Percentiles rank a stretch among this genome's conserved stretches.
These are phyloP conservation scores for Pistacia atlantica DNA, from an alignment of 345 rosid species.

Conservation along the genomic window DNA sequence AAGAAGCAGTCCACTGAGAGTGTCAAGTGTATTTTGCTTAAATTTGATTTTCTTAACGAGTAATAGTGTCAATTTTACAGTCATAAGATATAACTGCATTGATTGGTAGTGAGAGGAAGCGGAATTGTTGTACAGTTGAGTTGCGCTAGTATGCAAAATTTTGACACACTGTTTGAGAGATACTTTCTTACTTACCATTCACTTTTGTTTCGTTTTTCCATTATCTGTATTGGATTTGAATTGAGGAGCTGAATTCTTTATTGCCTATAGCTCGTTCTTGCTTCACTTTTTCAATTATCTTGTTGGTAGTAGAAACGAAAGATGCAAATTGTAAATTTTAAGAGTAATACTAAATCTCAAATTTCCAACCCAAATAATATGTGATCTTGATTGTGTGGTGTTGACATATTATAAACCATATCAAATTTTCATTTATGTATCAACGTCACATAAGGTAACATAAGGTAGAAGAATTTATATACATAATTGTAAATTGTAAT, in stretches of 20 bases:
- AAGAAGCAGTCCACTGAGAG: constrained; percentile 34
- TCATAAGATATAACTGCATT: neutral
- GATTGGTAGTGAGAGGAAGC: neutral
- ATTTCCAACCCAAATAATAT: too few relatives aligned
- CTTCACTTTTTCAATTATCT: neutral
- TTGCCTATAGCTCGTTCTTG: neutral
- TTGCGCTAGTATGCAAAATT: neutral
- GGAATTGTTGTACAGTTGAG: constrained; percentile 3
- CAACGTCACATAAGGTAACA: too few relatives aligned
- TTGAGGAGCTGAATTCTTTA: neutral
- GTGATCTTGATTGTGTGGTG: too few relatives aligned
- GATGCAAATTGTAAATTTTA: too few relatives aligned
- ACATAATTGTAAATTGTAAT: too few relatives aligned
- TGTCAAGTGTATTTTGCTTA: neutral
- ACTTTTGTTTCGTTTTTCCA: neutral
- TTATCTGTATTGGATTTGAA: neutral
- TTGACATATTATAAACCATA: too few relatives aligned
- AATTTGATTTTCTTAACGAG: neutral
- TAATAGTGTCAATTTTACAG: neutral
- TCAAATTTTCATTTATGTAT: too few relatives aligned
- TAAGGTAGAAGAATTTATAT: too few relatives aligned
- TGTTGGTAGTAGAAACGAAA: neutral
- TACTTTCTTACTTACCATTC: neutral
- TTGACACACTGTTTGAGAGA: neutral
- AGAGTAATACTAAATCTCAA: too few relatives aligned